A percentile compares a stretch with the other conserved stretches of the same genome.
These are phyloP conservation scores for Myxozyma monticola DNA, from an alignment of 805 yeast genomes.

Conservation along the genomic window DNA sequence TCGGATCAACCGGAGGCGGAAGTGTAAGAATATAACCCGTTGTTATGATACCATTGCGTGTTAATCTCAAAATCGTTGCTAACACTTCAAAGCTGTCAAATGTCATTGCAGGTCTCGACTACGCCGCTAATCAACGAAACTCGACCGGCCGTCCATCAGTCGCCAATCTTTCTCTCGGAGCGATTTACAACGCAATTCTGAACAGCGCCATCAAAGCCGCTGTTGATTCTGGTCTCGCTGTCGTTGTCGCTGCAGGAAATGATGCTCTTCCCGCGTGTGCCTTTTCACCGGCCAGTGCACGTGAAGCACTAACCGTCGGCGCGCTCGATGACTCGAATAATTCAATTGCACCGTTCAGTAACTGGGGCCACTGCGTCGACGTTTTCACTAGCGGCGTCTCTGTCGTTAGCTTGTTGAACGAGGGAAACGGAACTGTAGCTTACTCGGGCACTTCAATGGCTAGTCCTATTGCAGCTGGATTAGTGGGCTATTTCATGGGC, in stretches of 20 bases:
- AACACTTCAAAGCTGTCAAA: slow-evolving; percentile 40
- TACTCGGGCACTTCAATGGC: slow-evolving; percentile 94
- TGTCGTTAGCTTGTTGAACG: slow-evolving; percentile 57
- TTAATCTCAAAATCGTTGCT: slow-evolving; percentile 55
- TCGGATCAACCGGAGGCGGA: slow-evolving; percentile 70
- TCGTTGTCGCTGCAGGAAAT: slow-evolving; percentile 78
- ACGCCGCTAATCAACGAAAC: slow-evolving; percentile 37
- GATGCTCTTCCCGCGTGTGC: slow-evolving; percentile 73
- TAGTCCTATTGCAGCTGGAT: slow-evolving; percentile 92
- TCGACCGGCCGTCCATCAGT: slow-evolving; percentile 50
- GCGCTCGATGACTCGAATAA: slow-evolving; percentile 80
- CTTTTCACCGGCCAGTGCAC: slow-evolving; percentile 84
- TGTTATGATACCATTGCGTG: slow-evolving; percentile 60
- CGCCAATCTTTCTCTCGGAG: slow-evolving; percentile 80
- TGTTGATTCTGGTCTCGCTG: slow-evolving; percentile 59
- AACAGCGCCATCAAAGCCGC: slow-evolving; percentile 80
- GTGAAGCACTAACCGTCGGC: slow-evolving; percentile 75
- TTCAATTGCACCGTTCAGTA: slow-evolving; percentile 73
- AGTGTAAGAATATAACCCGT: slow-evolving; percentile 33
- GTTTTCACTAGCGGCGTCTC: slow-evolving; percentile 85
- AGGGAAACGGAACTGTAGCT: slow-evolving; percentile 33
- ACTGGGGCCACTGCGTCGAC: slow-evolving; percentile 92
- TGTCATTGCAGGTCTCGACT: slow-evolving; percentile 42
- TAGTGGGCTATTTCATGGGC: slow-evolving; percentile 72
- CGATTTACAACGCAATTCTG: slow-evolving; percentile 62